Conservation (phyloP, 192 early-diverging fungal genomes). For the Entomortierella beljakovae region DNA sequence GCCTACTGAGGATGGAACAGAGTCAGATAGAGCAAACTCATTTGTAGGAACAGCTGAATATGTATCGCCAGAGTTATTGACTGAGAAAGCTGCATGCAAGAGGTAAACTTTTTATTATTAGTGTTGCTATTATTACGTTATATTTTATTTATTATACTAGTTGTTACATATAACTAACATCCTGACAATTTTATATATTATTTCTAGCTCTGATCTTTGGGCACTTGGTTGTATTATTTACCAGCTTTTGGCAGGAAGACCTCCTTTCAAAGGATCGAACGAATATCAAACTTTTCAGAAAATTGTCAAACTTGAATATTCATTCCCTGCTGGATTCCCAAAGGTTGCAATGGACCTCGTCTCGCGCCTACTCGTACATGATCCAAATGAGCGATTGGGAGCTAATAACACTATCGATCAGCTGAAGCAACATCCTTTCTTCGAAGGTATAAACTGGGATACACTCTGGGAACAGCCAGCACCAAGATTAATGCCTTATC, state of each 20-base stretch:
- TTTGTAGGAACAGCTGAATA: constrained; percentile 99
- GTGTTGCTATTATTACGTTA: constrained; percentile 54
- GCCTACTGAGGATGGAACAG: constrained; percentile 54
- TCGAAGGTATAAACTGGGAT: constrained; percentile 83
- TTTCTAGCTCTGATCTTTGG: constrained; percentile 79
- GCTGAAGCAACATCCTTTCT: constrained; percentile 85
- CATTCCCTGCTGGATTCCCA: constrained; percentile 82
- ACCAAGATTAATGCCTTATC: constrained; percentile 58
- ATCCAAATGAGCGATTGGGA: constrained; percentile 73
- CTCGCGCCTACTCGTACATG: constrained; percentile 74
- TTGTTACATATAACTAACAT: background rate
- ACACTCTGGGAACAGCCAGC: constrained; percentile 64
- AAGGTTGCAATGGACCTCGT: constrained; percentile 81
- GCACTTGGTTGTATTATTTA: constrained; percentile 92
- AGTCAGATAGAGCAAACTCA: constrained; percentile 75
- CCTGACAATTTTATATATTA: background rate
- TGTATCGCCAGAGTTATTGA: constrained; percentile 95
- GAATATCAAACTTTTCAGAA: constrained; percentile 99
- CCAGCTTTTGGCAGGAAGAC: constrained; percentile 88
- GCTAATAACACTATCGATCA: constrained; percentile 66
- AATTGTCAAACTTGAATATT: constrained; percentile 89
- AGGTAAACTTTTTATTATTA: constrained; percentile 53
- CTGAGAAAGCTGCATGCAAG: constrained; percentile 85
- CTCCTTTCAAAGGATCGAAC: constrained; percentile 94
- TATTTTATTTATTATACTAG: constrained; percentile 57